Conservation (phyloP, 371 early-diverging fungal species). For the Circinella minor region DNA sequence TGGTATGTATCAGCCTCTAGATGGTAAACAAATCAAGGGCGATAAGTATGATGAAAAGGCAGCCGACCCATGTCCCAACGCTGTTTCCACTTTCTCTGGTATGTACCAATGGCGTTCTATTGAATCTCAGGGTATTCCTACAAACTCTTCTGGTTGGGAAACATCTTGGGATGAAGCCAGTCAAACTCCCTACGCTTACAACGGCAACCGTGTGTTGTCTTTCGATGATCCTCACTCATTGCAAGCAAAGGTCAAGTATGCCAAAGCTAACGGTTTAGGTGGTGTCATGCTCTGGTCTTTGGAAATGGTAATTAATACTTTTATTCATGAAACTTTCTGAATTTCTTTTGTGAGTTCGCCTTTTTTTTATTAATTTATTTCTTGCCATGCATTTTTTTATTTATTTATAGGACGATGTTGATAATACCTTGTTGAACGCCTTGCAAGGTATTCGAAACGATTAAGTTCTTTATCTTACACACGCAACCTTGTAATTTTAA, state of each 20-base stretch:
- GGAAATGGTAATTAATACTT: conserved; percentile 37
- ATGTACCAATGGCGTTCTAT: conserved; percentile 36
- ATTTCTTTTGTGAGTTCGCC: background rate
- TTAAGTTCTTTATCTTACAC: conserved; percentile 2
- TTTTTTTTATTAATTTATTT: background rate
- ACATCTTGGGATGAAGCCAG: conserved; percentile 44
- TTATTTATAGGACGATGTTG: conserved; percentile 33
- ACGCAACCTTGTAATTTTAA: too few species aligned
- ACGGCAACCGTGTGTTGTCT: conserved; percentile 54
- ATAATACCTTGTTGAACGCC: conserved; percentile 33
- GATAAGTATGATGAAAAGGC: conserved; percentile 27
- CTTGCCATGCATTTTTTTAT: background rate
- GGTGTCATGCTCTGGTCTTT: conserved; percentile 68
- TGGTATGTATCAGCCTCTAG: conserved; percentile 14
- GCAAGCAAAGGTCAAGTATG: conserved; percentile 55
- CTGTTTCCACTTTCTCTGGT: conserved; percentile 23
- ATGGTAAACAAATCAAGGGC: conserved; percentile 20
- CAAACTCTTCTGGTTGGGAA: conserved; percentile 33
- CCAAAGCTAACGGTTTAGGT: conserved; percentile 44
- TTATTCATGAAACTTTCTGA: background rate
- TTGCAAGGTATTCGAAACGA: conserved; percentile 39
- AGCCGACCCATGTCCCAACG: conserved; percentile 21
- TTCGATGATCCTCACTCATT: conserved; percentile 64
- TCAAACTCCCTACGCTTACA: conserved; percentile 64
- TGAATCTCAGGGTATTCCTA: conserved; percentile 20